Evolutionary conservation across 768 basidiomycete genomes (phyloP), one percentile per base, ranked within the genome.

Genomic region (Pholiota conissans): DNA sequence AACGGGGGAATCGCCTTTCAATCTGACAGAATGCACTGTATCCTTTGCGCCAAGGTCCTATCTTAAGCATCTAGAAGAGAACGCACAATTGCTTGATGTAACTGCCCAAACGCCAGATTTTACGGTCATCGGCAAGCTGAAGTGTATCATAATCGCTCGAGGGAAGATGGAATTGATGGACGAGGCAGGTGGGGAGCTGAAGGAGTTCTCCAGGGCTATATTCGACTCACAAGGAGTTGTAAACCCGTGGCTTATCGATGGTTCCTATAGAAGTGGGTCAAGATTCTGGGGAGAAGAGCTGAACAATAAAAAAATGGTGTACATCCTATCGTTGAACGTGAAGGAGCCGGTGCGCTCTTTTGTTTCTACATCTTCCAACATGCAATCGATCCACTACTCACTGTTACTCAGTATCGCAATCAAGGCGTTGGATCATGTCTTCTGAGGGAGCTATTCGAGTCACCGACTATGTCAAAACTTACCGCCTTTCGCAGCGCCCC

Each of bases 181-280:
- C 56, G 69, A 65, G 20, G 65, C 73, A 16, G 65, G 65, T 16
- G 45, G 69, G 5, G 74, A 75, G 52, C 49, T 75, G n/a, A 56
- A 60, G 26, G 54, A 69, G n/a, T 71, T 74, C 49, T 66, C 71
- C n/a, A 34, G 56, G 3, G 60, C 45, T 1, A 49, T 75, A 2
- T 74, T 73, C 27, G 70, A 76, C 58, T 65, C 69, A 20, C 10
- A 49, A 13, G 16, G 22, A 13, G 29, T 22, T 28, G 10, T 59
- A 0, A 30, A 8, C 1, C 52, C 52, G 6, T 47, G 34, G 30
- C 42, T 59, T 20, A 30, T 42, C 10, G 53, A 55, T 16, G 58
- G 53, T 4, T 40, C 50, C 4, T 22, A 26, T 7, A 48, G 52
- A 28, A 59, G 52, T 35, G 58, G 58, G 5, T 37, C 58, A 2